A percentile compares a stretch with the other conserved stretches of the same genome.
Evolutionary conservation across 2,329 filamentous ascomycete genomes (phyloP).

Genomic region (Botrytis elliptica): DNA sequence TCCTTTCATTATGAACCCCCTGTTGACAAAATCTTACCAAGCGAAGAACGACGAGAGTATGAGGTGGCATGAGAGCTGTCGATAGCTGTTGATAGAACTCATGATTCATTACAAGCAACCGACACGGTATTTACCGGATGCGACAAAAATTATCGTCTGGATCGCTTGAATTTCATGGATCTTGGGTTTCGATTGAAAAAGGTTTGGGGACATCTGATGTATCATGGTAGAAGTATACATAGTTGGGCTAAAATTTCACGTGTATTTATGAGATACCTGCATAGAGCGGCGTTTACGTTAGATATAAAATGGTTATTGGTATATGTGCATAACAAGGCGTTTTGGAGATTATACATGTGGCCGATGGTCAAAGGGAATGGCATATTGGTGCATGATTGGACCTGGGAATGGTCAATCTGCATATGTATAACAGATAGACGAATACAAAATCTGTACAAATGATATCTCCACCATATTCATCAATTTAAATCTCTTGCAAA

Average conservation of each 20-base stretch:
- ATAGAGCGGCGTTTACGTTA: slow-evolving; percentile 17
- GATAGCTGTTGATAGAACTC: not conserved
- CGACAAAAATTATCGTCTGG: too few relatives aligned
- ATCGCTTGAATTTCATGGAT: not conserved
- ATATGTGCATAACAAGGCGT: slow-evolving; percentile 16
- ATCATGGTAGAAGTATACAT: not conserved
- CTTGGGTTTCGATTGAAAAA: not conserved
- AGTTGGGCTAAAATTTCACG: not conserved
- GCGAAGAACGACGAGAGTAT: not conserved
- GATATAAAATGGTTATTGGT: slow-evolving; percentile 17
- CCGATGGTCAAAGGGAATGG: not conserved
- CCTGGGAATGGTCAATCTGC: too few relatives aligned
- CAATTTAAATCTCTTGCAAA: not conserved
- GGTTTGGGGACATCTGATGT: not conserved
- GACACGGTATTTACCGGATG: not conserved
- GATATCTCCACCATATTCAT: not conserved
- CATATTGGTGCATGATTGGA: not conserved
- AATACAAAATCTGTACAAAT: slow-evolving; percentile 12
- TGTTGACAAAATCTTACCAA: not conserved
- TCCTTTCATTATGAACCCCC: not conserved
- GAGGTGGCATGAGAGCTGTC: not conserved
- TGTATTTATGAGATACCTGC: slow-evolving; percentile 14
- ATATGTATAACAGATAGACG: slow-evolving; percentile 3
- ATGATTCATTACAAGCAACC: not conserved
- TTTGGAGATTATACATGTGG: slow-evolving; percentile 10